Evolutionary conservation across 805 yeast genomes (phyloP).

Genomic region (Cyberlindnera maclurae): DNA sequence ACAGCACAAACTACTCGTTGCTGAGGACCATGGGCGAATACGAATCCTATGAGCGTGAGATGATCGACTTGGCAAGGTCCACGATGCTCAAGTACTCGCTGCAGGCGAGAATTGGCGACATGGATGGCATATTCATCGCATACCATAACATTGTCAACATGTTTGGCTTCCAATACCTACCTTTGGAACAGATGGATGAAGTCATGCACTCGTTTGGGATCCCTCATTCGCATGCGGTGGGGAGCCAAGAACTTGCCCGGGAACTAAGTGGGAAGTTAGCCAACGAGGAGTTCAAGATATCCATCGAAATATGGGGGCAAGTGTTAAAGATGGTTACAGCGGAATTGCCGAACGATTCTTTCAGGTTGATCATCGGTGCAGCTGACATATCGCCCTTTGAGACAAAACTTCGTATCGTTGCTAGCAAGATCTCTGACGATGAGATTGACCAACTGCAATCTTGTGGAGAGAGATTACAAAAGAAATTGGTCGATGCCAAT

Average conservation of each 20-base stretch:
- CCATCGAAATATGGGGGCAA: constrained; percentile 45
- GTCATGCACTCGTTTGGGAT: constrained; percentile 43
- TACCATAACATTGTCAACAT: constrained; percentile 76
- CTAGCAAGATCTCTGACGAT: constrained; percentile 25
- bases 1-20: constrained; percentile 55
- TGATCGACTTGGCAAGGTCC: constrained; percentile 64
- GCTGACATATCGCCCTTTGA: constrained; percentile 10
- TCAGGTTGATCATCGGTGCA: constrained; percentile 28
- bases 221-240: constrained; percentile 3
- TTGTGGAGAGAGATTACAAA: constrained; percentile 12
- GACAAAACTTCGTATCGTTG: constrained; percentile 28
- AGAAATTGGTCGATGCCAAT: constrained; percentile 3
- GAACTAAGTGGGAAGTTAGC: constrained; percentile 39
- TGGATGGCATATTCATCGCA: constrained; percentile 95
- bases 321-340: constrained; percentile 34
- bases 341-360: constrained; percentile 28
- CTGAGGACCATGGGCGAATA: constrained; percentile 50
- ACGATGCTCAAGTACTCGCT: constrained; percentile 78
- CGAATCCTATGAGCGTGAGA: constrained; percentile 82
- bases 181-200: constrained; percentile 64
- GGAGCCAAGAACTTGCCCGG: constrained; percentile 8
- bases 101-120: constrained; percentile 91
- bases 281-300: constrained; percentile 56
- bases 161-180: constrained; percentile 88
- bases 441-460: constrained; percentile 22